These are phyloP conservation scores for Penicillium sp. DNA, from an alignment of 2,329 filamentous ascomycete genomes.

Conservation along the genomic window DNA sequence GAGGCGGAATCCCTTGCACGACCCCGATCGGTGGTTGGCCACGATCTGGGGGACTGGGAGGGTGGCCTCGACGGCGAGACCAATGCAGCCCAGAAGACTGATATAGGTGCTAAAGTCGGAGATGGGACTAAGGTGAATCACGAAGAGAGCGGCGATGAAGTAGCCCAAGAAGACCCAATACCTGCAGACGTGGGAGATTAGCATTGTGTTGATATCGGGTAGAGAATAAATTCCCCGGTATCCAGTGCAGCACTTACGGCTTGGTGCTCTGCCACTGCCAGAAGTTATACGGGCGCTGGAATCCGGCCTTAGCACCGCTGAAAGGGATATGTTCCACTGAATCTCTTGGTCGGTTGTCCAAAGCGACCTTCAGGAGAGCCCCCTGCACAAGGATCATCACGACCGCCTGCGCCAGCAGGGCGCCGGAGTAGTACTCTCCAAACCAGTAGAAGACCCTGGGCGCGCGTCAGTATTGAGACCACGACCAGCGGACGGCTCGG, in stretches of 20 bases:
- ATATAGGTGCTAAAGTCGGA: constrained; percentile 48
- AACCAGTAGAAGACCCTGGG: constrained; percentile 68
- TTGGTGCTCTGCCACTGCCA: constrained; percentile 65
- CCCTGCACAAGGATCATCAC: constrained; percentile 65
- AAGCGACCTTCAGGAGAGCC: constrained; percentile 63
- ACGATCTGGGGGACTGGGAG: constrained; percentile 54
- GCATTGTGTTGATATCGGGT: neutral
- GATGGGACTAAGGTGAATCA: constrained; percentile 59
- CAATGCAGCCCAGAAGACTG: constrained; percentile 48
- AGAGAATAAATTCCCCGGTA: neutral
- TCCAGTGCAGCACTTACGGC: constrained; percentile 45
- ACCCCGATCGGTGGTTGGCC: constrained; percentile 51
- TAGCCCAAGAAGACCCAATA: constrained; percentile 65
- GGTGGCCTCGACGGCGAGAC: constrained; percentile 53
- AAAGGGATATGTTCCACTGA: constrained; percentile 49
- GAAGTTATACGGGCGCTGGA: constrained; percentile 62
- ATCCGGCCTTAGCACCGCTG: constrained; percentile 33
- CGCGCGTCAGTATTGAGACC: constrained; percentile 8
- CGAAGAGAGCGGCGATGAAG: constrained; percentile 53
- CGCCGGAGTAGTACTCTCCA: constrained; percentile 62
- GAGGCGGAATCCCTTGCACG: constrained; percentile 54
- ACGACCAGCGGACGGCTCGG: neutral
- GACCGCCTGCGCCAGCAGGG: constrained; percentile 63
- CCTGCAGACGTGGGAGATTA: constrained; percentile 27
- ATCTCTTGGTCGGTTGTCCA: constrained; percentile 58